Evolutionary conservation across 169 alveolate species (phyloP), one percentile per base, ranked within the genome.

Genomic region (Eimeria falciformis): DNA sequence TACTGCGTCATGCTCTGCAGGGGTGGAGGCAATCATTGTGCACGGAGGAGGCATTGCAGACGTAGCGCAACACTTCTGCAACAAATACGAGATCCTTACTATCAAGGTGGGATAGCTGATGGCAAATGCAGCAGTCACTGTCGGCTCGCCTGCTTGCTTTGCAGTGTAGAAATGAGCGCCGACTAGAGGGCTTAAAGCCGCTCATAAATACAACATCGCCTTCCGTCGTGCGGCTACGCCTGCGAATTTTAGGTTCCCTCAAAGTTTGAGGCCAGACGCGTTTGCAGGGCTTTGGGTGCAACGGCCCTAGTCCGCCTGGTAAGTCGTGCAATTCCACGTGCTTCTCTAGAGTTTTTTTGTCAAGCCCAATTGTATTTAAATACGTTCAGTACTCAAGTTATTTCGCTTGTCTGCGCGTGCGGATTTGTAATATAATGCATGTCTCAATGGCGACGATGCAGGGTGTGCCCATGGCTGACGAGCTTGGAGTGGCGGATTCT

Each of bases 11-110:
- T 97, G 97, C 71, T 97, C 97, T 86, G 97, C 96, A 71, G 99
- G 98, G 23, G 98, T 97, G 1, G 98, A 98, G 92, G 98, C 96
- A 55, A 98, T 97, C 40, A 97, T 98, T 84, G 97, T 97, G 29
- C 97, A 97, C 73, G 99, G 99, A 43, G 99, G 99, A 6, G 98
- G 98, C 84, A 97, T 99, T 90, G 96, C 99, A 12, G 99, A 98
- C 73, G 95, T 98, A 55, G 99, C 99, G 33, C 98, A 97, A 91
- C 99, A 99, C 95, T 99, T 95, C 95, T 96, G 99, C 94, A 99
- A 99, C 97, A 98, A 98, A 92, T 97, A 98, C 96, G 97, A 98
- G 23, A 98, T 98, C 66, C 96, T 98, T 96, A 97, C 98, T 6
- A 91, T 98, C 75, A 98, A 98, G 94, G 95, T 98, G 27, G 91